Percentiles rank a stretch among this genome's conserved stretches.
phyloP scores from a whole-genome alignment of 805 yeast species.

The Candida sithepensis region DNA sequence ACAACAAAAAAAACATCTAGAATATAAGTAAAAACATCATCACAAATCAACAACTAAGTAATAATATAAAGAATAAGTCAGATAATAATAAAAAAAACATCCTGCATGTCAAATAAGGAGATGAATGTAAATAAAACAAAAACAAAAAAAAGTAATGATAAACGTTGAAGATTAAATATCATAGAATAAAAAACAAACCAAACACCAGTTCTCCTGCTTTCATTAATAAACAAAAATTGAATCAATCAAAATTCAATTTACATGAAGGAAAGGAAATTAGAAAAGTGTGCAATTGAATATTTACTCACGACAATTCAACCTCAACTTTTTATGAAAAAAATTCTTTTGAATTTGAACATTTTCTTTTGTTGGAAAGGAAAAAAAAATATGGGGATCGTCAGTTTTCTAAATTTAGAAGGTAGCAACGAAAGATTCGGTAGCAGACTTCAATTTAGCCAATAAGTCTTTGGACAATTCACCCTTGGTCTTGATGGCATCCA shows the following conservation, averaged over 20 bases:
- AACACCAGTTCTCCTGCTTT: not conserved
- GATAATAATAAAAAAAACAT: not conserved
- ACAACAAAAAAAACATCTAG: constrained; percentile 5
- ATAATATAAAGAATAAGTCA: not conserved
- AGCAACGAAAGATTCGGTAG: constrained; percentile 89
- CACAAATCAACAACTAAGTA: not conserved
- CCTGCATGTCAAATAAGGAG: constrained; percentile 1
- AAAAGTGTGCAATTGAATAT: constrained; percentile 5
- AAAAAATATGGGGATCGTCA: not conserved
- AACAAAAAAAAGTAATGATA: not conserved
- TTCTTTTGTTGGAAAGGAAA: not conserved
- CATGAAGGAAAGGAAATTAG: constrained; percentile 6
- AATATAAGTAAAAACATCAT: constrained; percentile 16
- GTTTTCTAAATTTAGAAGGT: constrained; percentile 55
- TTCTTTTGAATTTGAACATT: not conserved
- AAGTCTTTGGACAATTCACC: constrained; percentile 90
- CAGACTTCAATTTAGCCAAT: constrained; percentile 82
- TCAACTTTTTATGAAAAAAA: not conserved
- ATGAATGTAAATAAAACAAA: constrained; percentile 1
- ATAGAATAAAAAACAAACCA: not conserved
- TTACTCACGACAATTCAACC: not conserved
- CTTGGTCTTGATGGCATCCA: constrained; percentile 77
- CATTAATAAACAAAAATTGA: not conserved
- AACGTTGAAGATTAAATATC: not conserved
- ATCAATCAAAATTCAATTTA: not conserved